Conservation (phyloP, 1,139 yeast genomes). For the Magnusiomyces starmeri region DNA sequence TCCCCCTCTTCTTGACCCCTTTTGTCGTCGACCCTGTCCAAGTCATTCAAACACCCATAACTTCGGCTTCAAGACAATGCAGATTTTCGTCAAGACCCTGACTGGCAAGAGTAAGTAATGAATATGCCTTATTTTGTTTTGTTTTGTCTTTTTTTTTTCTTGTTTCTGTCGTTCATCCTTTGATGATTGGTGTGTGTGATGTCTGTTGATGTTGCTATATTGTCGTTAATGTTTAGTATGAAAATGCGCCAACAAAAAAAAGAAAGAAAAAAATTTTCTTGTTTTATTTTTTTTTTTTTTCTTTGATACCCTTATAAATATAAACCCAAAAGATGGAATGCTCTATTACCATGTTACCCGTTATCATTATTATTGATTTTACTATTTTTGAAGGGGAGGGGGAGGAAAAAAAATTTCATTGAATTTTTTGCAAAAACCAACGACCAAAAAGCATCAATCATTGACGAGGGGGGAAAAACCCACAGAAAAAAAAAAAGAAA, state of each 20-base stretch:
- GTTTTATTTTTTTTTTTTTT: too few relatives aligned
- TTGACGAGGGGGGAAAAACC: too few relatives aligned
- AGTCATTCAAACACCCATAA: slow-evolving; percentile 10
- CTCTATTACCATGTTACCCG: too few relatives aligned
- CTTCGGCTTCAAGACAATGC: slow-evolving; percentile 15
- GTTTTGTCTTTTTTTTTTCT: background rate
- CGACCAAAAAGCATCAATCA: too few relatives aligned
- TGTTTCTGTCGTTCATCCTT: too few relatives aligned
- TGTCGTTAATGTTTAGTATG: background rate
- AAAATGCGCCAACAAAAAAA: background rate
- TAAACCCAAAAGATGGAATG: background rate
- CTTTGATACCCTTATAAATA: background rate
- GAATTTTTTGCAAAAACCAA: too few relatives aligned
- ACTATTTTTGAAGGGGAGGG: too few relatives aligned
- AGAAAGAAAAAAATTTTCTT: background rate
- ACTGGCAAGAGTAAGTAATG: slow-evolving; percentile 30
- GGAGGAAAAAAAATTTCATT: too few relatives aligned
- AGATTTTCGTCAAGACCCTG: slow-evolving; percentile 29
- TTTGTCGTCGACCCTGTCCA: slow-evolving; percentile 14
- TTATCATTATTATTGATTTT: background rate
- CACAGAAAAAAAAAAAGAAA: too few relatives aligned
- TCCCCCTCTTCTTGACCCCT: slow-evolving; percentile 6
- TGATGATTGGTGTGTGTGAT: background rate
- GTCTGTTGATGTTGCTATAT: background rate
- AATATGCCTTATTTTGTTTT: too few relatives aligned